Base-by-base conservation (phyloP, 1,139 yeast genomes). In the Maudiozyma humilis region DNA sequence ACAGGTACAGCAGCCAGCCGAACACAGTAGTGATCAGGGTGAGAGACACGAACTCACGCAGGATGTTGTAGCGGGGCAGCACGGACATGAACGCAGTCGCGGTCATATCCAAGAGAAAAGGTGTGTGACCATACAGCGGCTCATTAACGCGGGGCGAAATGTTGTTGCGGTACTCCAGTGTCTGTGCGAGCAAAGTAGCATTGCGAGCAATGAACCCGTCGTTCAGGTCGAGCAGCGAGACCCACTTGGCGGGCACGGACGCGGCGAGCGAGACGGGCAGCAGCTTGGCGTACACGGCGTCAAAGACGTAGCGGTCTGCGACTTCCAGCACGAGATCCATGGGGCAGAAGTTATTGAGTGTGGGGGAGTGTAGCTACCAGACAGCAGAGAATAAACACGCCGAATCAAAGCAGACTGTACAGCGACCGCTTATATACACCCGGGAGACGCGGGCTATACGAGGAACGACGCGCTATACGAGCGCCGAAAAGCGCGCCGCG, bases 251-350 rank as follows among this genome's bases (percentile, higher is more conserved):
- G 16, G 76, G 71, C 17, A 73, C 52, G 31, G 61, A 61, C 17
- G 62, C 48, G 19, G 68, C 63, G 41, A 70, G 53, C 2, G 74
- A 63, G 4, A 67, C 65, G n/a, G 87, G 88, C 38, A 78, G 61
- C 4, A 71, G 46, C 30, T 63, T 64, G 15, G 96, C 86, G 57
- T 86, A 89, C 12, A 76, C 69, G 61, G 70, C 70, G 66, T 89
- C 98, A 43, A 89, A 75, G 36, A 78, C 57, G 54, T 67, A 82
- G 46, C 83, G 73, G 66, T 89, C 98, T 44, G 72, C 67, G 32
- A 78, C 69, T 66, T 89, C 98, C 47, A 91, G 72, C 33, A 87
- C 88, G 60, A 89, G 70, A 80, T 89, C 98, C 98, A 89, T 89
- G 46, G 25, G 41, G 36, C 13, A 25, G n/a, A n/a, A n/a, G n/a